phyloP scores from a whole-genome alignment of 768 basidiomycete species.

The Exidia glandulosa region DNA sequence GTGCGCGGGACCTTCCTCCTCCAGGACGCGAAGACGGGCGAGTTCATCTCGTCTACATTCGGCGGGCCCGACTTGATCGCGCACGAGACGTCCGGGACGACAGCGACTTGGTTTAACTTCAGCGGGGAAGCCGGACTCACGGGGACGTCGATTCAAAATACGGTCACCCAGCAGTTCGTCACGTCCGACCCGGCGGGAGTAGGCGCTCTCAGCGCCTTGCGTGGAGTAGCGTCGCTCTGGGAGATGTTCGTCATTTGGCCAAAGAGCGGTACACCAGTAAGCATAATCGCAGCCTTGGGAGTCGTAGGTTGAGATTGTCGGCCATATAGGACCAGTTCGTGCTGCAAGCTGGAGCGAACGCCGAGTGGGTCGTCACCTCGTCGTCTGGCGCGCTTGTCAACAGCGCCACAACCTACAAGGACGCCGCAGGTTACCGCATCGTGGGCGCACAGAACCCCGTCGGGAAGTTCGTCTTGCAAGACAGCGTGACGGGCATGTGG shows the following conservation, averaged over 20 bases:
- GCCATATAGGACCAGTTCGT: not conserved
- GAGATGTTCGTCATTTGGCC: not conserved
- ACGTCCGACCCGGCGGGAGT: not conserved
- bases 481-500: not conserved
- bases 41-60: not conserved
- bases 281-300: not conserved
- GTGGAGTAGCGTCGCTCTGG: not conserved
- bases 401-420: not conserved
- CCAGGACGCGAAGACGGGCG: not conserved
- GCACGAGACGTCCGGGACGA: not conserved
- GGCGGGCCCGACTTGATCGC: not conserved
- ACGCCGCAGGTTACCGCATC: not conserved
- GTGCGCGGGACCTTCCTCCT: not conserved
- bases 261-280: not conserved
- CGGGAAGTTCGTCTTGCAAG: not conserved
- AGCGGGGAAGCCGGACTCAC: not conserved
- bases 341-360: not conserved
- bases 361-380: not conserved
- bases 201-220: not conserved
- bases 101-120: not conserved
- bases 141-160: not conserved
- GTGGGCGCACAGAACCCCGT: not conserved
- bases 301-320: not conserved
- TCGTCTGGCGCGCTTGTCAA: not conserved
- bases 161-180: not conserved